Percentiles rank a stretch among this genome's conserved stretches.
phyloP scores from a whole-genome alignment of 371 early-diverging fungal genomes.

The Caulochytrium protostelioides region DNA sequence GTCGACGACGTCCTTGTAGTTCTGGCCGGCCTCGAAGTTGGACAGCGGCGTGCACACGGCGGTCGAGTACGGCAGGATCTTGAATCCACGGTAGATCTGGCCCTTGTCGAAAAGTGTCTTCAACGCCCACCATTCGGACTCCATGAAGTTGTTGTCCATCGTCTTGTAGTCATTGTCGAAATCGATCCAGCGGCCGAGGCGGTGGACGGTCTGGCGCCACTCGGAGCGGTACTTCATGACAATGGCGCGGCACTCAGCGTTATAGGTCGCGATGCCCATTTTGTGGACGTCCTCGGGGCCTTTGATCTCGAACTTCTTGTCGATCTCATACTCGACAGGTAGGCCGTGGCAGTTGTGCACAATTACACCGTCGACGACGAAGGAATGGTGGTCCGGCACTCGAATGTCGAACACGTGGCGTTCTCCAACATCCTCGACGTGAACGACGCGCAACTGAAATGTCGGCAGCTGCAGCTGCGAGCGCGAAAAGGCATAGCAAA shows the following conservation, averaged over 20 bases:
- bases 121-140: slow-evolving; percentile 99
- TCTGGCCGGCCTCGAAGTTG: slow-evolving; percentile 98
- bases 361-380: no score
- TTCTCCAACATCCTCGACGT: no score
- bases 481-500: no score
- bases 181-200: slow-evolving; percentile 99
- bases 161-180: slow-evolving; percentile 99
- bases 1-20: slow-evolving; percentile 98
- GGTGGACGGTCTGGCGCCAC: slow-evolving; percentile 92
- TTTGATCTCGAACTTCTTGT: slow-evolving; percentile 88
- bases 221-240: slow-evolving; percentile 95
- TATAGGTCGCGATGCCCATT: slow-evolving; percentile 98
- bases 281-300: slow-evolving; percentile 74
- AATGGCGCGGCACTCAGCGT: slow-evolving; percentile 93
- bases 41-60: slow-evolving; percentile 92
- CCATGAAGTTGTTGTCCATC: slow-evolving; percentile 88
- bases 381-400: no score
- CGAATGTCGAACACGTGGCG: no score
- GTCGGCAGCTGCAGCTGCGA: no score
- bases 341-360: slow-evolving; percentile 99
- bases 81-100: slow-evolving; percentile 92
- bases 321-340: slow-evolving; percentile 99
- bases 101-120: slow-evolving; percentile 90
- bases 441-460: no score
- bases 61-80: slow-evolving; percentile 98